Evolutionary conservation across 805 yeast genomes (phyloP), one percentile per base, ranked within the genome.

Genomic region (Candida ortonii): DNA sequence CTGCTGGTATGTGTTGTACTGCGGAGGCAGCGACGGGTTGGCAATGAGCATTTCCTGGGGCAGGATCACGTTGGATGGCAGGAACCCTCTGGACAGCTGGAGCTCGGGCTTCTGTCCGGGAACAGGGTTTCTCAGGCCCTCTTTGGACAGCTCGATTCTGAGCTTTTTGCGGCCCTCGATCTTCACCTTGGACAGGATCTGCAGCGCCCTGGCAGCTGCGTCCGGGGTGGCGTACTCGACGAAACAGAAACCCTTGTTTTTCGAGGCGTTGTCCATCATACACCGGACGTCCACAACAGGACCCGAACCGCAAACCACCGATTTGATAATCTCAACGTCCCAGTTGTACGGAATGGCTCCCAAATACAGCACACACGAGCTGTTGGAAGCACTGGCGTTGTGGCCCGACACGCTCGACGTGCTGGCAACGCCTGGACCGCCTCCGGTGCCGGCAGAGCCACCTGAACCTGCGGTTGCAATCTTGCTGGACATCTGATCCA

Each of bases 221-320:
- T 60, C 62, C 1, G 80, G 71, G 13, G 64, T 56, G 2, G 55
- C 46, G 48, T 76, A 80, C 54, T 80, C 85, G 18, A 80, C 71
- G 49, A 80, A 80, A 38, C 82, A 74, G 47, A 71, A 80, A n/a
- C 84, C 84, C 50, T 78, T 79, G 49, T 76, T 74, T 42, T 73
- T 72, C 8, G 79, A 76, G 8, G 71, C 71, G 50, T 67, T 65
- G 52, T 76, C 76, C 68, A 66, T 69, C 61, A 80, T 69, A 58
- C 80, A 57, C 46, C 85, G 68, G 7, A 82, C 80, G 43, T 79
- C 85, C 11, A 78, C 77, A 16, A 84, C 74, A 3, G 74, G 72
- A 1, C 93, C 93, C 7, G 84, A 69, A 1, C 89, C 89, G 34
- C 84, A 78, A 16, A 82, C 79, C 8, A 83, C 73, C 18, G 78